phyloP scores from a whole-genome alignment of 345 rosid species.

The Schrenkiella parvula region DNA sequence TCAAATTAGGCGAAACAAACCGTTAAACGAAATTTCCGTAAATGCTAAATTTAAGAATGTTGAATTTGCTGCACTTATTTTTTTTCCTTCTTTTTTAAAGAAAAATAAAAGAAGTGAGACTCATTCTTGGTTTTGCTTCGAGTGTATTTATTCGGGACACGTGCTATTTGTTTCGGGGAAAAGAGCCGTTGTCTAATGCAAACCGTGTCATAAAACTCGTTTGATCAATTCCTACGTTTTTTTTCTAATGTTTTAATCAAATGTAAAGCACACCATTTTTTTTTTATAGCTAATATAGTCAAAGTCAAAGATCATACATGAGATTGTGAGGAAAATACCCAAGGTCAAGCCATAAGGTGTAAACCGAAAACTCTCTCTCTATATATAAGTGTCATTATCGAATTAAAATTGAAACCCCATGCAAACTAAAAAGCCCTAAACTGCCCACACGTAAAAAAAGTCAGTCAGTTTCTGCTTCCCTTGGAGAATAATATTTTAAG shows the following conservation, averaged over 20 bases:
- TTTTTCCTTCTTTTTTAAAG: no score
- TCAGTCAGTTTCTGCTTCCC: neutral
- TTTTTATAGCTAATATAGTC: neutral
- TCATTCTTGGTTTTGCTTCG: neutral
- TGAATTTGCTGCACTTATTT: no score
- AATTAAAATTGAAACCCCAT: slow-evolving; percentile 1
- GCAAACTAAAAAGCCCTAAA: neutral
- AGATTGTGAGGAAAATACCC: neutral
- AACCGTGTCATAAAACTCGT: slow-evolving; percentile 29
- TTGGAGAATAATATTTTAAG: neutral
- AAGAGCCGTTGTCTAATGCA: slow-evolving; percentile 13
- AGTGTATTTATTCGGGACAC: neutral
- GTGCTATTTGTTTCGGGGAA: neutral
- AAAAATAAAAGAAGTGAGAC: no score
- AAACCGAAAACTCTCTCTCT: slow-evolving; percentile 2
- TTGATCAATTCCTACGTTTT: slow-evolving; percentile 21
- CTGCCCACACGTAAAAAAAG: neutral
- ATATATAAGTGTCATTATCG: neutral
- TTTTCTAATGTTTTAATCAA: neutral
- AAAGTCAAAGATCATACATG: slow-evolving; percentile 20
- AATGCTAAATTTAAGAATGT: no score
- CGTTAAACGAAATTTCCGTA: no score
- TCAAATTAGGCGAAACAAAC: no score
- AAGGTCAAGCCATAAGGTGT: slow-evolving; percentile 11
- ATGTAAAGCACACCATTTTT: neutral